Base-by-base conservation (phyloP, 108 stramenopile species). In the Skeletonema marinoi region DNA sequence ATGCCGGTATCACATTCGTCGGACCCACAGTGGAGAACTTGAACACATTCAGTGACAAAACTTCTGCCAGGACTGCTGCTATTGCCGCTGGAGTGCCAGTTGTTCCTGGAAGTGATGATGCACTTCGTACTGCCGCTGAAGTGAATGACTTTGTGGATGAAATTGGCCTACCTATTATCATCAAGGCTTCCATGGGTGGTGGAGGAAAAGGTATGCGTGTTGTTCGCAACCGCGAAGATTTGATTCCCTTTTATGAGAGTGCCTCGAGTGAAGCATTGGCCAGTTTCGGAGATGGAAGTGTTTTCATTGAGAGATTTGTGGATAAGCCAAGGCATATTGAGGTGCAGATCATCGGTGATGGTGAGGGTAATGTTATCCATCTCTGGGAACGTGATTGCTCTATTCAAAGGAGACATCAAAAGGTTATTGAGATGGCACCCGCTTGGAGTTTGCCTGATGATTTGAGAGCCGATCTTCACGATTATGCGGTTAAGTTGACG, bases 351-450 rank as follows among this genome's bases (percentile, higher is more conserved):
- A 88, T 99, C 65, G 96, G 94, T 21, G 98, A 99, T 80, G 89
- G 83, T 25, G 88, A 89, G 11, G 98, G 97, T 10, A 95, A 97
- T 71, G 95, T 92, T 48, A 96, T 98, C 11, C 95, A 98, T 73
- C 87, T 99, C 42, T 92, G 86, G 82, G 98, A 98, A 73, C 85
- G 97, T 42, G 98, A 98, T 78, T 98, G 97, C 78, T 91, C 89
- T 38, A 89, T 98, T 50, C 98, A 99, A 81, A 85, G 98, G 39
- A 88, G 97, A 33, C 97, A 98, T 78, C 98, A 99, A 74, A 99
- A 99, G 83, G 97, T 99, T 19, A 90, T 99, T 64, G 98, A 99
- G 75, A 96, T 97, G 87, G 97, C 97, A 11, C 98, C 98, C 4
- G 97, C 97, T 21, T 94, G 93, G 74, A 86, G 88, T 21, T 71